Conservation (phyloP, 352 stramenopile genomes). For the Globisporangium orthogonon region DNA sequence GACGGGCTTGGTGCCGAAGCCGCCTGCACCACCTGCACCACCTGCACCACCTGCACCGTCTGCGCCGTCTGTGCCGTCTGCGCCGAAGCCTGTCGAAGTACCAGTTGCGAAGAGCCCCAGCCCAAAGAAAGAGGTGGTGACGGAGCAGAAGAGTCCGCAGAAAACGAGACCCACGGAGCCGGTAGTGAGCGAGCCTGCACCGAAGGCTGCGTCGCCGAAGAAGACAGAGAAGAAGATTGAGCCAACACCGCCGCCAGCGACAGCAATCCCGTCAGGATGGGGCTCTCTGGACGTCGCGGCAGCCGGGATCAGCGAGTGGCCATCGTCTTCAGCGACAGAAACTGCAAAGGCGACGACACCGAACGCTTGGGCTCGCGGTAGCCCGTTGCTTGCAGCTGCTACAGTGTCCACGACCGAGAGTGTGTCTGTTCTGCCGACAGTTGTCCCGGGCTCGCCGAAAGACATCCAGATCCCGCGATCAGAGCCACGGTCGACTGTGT, state of each 20-base stretch:
- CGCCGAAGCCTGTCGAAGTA: conserved; percentile 19
- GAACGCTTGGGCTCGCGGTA: conserved; percentile 62
- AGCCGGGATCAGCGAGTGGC: conserved; percentile 57
- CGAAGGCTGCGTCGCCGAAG: conserved; percentile 18
- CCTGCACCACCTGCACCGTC: conserved; percentile 9
- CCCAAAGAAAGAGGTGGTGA: conserved; percentile 37
- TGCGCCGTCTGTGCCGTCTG: conserved; percentile 8
- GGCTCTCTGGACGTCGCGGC: conserved; percentile 62
- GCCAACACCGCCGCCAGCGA: conserved; percentile 4
- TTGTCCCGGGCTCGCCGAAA: conserved; percentile 59
- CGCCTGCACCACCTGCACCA: conserved; percentile 16
- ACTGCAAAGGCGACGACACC: conserved; percentile 44
- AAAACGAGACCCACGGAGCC: conserved; percentile 20
- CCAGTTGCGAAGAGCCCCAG: conserved; percentile 18
- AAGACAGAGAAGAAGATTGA: conserved; percentile 37
- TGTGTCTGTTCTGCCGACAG: conserved; percentile 29
- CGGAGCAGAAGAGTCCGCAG: conserved; percentile 25
- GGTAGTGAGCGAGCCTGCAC: conserved; percentile 17
- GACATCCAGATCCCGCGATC: conserved; percentile 44
- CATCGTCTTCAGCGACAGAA: conserved; percentile 30
- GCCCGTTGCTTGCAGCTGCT: conserved; percentile 39
- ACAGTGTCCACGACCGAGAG: conserved; percentile 21
- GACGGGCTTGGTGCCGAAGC: conserved; percentile 21
- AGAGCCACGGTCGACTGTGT: conserved; percentile 23
- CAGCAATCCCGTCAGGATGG: conserved; percentile 50